Conservation (phyloP, 129 eudicot species). For the Arctium minus region DNA sequence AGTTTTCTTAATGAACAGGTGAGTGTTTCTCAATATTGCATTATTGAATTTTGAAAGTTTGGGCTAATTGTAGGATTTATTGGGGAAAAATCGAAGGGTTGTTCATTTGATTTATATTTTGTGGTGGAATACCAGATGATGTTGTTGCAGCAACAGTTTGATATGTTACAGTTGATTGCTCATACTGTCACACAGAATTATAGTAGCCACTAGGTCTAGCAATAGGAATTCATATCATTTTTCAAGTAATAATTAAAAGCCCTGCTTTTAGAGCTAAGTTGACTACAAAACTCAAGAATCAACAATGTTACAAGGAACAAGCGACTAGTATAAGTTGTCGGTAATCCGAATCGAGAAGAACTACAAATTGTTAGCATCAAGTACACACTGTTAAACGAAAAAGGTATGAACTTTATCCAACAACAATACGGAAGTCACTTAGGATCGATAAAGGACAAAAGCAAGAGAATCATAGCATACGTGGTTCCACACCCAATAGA, state of each 20-base stretch:
- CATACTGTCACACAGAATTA: too few relatives aligned
- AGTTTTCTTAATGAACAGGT: slow-evolving; percentile 56
- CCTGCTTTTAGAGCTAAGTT: neutral
- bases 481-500: neutral
- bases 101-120: neutral
- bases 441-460: neutral
- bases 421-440: neutral
- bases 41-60: neutral
- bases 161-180: too few relatives aligned
- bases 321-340: neutral
- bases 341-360: neutral
- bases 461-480: neutral
- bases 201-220: neutral
- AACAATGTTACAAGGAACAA: neutral
- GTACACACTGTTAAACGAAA: neutral
- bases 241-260: neutral
- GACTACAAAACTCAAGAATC: neutral
- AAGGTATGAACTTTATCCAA: neutral
- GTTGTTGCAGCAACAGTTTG: neutral
- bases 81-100: neutral
- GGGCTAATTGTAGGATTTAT: neutral
- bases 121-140: neutral
- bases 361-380: neutral
- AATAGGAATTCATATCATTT: neutral
- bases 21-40: neutral